A percentile compares a stretch with the other conserved stretches of the same genome.
These are phyloP conservation scores for Pythium brachiatum DNA, from an alignment of 352 stramenopile genomes.

Conservation along the genomic window DNA sequence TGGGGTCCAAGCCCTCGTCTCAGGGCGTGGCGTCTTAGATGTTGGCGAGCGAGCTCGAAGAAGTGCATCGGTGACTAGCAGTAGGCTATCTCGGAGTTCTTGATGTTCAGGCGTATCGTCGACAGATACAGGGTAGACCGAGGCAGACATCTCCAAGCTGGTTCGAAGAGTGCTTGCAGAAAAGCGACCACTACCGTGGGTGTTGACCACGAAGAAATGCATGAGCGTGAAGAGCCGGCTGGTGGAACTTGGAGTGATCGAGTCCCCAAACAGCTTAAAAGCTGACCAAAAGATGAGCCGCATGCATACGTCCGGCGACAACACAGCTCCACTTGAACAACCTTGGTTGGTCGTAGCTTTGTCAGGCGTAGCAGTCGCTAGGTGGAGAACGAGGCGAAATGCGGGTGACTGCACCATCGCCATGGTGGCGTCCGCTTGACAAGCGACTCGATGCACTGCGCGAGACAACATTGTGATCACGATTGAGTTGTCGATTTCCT, in stretches of 20 bases:
- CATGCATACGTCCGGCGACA: not conserved
- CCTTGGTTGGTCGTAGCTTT: not conserved
- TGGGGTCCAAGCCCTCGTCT: not conserved
- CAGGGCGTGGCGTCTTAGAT: not conserved
- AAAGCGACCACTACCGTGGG: not conserved
- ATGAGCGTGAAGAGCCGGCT: not conserved
- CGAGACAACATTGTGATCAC: not conserved
- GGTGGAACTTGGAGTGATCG: not conserved
- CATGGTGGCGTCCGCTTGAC: not conserved
- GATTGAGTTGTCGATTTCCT: not conserved
- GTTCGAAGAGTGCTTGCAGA: not conserved
- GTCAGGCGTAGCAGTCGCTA: not conserved
- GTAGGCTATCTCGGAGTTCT: not conserved
- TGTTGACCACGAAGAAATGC: not conserved
- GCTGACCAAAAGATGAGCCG: not conserved
- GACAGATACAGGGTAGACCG: not conserved
- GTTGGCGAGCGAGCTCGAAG: not conserved
- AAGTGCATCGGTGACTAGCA: not conserved
- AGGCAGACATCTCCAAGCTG: not conserved
- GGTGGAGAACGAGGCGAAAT: constrained; percentile 8
- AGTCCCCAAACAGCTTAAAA: not conserved
- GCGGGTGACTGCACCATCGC: not conserved
- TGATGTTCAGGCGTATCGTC: not conserved
- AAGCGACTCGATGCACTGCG: not conserved
- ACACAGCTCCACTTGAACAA: not conserved